Evolutionary conservation across 176 grass and related monocot species (phyloP).

Genomic region (Oryza meyeriana): DNA sequence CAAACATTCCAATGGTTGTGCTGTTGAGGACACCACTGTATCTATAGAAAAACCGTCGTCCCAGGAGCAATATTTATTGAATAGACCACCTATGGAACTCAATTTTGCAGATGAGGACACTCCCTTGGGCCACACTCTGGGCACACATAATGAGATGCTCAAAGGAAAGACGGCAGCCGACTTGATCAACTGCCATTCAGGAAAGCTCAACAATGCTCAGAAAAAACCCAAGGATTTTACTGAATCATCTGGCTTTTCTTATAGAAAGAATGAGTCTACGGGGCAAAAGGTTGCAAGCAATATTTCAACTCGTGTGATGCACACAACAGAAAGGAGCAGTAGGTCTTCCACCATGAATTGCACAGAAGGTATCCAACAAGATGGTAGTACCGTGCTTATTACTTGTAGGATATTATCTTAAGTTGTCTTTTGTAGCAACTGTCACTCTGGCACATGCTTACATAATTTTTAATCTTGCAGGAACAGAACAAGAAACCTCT

Average conservation of each 20-base stretch:
- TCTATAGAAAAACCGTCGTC: constrained; percentile 20
- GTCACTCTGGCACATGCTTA: constrained; percentile 12
- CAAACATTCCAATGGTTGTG: constrained; percentile 20
- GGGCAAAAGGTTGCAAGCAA: background rate
- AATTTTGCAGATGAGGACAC: constrained; percentile 17
- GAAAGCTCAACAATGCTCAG: constrained; percentile 5
- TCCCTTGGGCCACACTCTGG: constrained; percentile 21
- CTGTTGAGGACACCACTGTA: constrained; percentile 7
- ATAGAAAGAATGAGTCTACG: background rate
- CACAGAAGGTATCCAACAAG: constrained; percentile 21
- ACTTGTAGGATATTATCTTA: constrained; percentile 20
- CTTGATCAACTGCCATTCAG: constrained; percentile 27
- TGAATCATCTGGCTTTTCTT: constrained; percentile 8
- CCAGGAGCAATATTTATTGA: constrained; percentile 34
- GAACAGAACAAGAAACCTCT: constrained; percentile 31
- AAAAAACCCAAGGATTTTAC: background rate
- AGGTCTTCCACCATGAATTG: background rate
- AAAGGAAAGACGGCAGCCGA: constrained; percentile 3
- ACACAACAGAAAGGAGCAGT: constrained; percentile 30
- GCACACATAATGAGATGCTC: background rate
- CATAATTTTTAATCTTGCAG: constrained; percentile 32
- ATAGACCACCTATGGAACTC: constrained; percentile 22
- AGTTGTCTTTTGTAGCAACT: constrained; percentile 15
- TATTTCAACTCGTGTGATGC: constrained; percentile 24
- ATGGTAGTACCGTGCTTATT: constrained; percentile 42